Evolutionary conservation across 2,329 filamentous ascomycete species (phyloP), one percentile per base, ranked within the genome.

Genomic region (Neodidymelliopsis sp.): DNA sequence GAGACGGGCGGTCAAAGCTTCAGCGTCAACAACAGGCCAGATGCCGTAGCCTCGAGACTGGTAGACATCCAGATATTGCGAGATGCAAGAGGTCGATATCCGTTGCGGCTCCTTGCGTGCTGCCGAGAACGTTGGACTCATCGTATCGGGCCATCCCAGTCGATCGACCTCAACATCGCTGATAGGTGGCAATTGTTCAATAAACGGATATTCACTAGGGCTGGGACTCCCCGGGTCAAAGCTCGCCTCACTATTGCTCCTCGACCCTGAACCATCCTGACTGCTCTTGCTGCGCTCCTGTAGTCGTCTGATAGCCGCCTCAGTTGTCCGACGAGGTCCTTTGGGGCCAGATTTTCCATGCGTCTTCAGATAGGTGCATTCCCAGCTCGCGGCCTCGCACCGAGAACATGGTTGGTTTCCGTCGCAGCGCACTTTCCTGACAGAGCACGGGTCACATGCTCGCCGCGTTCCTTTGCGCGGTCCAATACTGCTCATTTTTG

Each of bases 321-420:
- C 67, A 2, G 68, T 71, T 3, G 64, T 70, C 34, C 68, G 57
- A 6, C 68, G 62, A 20, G 68, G 68, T 35, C 68, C 68, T 42
- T 71, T 71, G 9, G 68, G 68, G 15, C 68, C 68, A 20, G 66
- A 70, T 47, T 71, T 71, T 8, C 66, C 66, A 43, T 70, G 68
- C 3, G 65, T 70, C 43, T 71, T 71, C 29, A 71, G 57, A 49
- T 68, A 71, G 19, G 68, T 71, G 48, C 68, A 71, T 31, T 69
- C 67, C 67, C 66, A 71, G n/a, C 62, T 65, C 22, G 67, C 67
- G 13, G 66, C 65, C 27, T 59, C 54, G 41, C 69, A 71, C 30
- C 67, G 59, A 16, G 63, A 62, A 45, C 69, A 71, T 22, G 69
- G 69, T 39, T 66, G 61, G 22, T 66, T 66, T 36, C 69, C 69